phyloP scores from a whole-genome alignment of 768 basidiomycete species.

The Kwoniella europaea region DNA sequence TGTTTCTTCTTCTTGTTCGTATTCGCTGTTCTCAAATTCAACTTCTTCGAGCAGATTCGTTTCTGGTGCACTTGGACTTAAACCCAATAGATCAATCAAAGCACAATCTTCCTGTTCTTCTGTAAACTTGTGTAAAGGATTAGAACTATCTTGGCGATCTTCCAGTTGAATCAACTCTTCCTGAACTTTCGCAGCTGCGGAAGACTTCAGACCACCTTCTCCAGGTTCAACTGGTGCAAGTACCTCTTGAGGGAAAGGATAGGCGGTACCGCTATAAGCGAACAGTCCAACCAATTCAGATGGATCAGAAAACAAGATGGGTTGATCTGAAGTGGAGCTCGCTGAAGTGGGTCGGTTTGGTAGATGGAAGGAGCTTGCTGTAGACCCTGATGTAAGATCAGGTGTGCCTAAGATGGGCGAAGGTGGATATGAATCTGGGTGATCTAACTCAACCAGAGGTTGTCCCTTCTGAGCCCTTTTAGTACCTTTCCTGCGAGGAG shows the following conservation, averaged over 20 bases:
- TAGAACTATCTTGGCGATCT: neutral
- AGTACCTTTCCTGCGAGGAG: neutral
- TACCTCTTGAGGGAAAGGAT: slow-evolving; percentile 7
- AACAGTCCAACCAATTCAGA: slow-evolving; percentile 8
- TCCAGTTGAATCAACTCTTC: slow-evolving; percentile 5
- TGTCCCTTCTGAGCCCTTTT: neutral
- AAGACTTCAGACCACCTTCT: neutral
- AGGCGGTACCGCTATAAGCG: slow-evolving; percentile 1
- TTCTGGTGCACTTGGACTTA: neutral
- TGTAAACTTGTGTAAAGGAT: neutral
- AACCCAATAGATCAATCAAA: neutral
- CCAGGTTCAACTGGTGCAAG: neutral
- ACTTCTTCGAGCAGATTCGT: neutral
- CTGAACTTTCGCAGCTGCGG: neutral
- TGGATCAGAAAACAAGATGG: slow-evolving; percentile 10
- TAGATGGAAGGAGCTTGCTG: neutral
- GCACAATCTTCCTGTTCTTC: slow-evolving; percentile 1
- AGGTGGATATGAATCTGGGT: neutral
- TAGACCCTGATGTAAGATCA: slow-evolving; percentile 17
- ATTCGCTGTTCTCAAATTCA: neutral
- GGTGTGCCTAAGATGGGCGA: slow-evolving; percentile 14
- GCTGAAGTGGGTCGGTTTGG: neutral
- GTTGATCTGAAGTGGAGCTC: neutral
- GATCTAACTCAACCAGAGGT: neutral
- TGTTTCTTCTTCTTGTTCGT: neutral